Evolutionary conservation across 441 rosid genomes (phyloP).

Genomic region (Biscutella laevigata): DNA sequence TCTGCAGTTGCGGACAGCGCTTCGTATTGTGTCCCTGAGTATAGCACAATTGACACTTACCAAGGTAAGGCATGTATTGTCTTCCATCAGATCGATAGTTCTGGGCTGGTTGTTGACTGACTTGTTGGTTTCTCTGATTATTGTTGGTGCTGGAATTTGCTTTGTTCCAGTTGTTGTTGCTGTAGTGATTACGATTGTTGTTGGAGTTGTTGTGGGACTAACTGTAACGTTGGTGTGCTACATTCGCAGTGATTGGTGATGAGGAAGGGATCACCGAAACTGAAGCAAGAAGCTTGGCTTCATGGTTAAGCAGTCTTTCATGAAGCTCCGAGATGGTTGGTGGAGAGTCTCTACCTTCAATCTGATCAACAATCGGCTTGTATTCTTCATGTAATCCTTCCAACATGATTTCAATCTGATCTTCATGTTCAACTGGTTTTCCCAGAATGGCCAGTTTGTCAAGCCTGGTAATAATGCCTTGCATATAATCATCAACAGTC

Average conservation of each 20-base stretch:
- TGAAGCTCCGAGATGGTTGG: not conserved
- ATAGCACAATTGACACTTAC: not conserved
- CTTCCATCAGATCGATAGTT: not conserved
- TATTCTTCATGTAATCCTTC: not conserved
- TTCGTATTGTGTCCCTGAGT: not conserved
- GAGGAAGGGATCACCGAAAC: no score
- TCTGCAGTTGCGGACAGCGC: not conserved
- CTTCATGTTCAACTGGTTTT: no score
- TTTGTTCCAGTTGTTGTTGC: no score
- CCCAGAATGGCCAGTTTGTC: no score
- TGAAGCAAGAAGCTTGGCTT: not conserved
- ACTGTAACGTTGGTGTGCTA: no score
- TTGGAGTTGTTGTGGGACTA: no score
- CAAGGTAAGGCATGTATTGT: not conserved
- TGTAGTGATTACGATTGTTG: no score
- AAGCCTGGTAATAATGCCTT: no score
- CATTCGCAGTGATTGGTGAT: no score
- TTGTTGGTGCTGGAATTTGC: no score
- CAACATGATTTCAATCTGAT: no score
- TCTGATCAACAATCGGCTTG: not conserved
- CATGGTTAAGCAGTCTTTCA: not conserved
- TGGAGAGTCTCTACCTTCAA: not conserved
- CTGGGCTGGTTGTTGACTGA: not conserved
- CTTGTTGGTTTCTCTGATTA: no score
- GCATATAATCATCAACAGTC: not conserved